Evolutionary conservation across 441 rosid genomes (phyloP).

Genomic region (Codiaeum variegatum): DNA sequence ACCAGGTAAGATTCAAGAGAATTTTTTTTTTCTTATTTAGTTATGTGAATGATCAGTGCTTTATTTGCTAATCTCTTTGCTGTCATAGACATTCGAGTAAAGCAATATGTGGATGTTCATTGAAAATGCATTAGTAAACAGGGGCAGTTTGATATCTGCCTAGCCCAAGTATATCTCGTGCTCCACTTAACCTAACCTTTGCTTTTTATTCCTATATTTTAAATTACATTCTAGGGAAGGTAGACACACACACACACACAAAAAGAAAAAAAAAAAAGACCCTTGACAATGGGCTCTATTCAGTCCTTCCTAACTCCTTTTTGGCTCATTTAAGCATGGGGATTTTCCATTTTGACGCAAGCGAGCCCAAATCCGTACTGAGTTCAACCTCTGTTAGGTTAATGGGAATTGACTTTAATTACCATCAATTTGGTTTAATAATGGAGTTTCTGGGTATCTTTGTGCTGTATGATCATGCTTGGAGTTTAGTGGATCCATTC

Average conservation of each 20-base stretch:
- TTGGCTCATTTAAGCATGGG: no score
- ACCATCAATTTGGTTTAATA: background rate
- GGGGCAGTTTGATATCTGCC: background rate
- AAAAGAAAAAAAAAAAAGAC: no score
- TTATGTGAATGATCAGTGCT: background rate
- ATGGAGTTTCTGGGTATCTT: conserved; percentile 10
- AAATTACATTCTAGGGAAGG: background rate
- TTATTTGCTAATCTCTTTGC: background rate
- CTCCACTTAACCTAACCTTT: background rate
- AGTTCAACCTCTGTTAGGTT: no score
- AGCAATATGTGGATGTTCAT: background rate
- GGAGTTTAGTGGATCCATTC: background rate
- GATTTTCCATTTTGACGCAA: no score
- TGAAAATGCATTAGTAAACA: background rate
- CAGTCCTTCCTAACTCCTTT: no score
- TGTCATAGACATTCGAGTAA: background rate
- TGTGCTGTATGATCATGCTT: background rate
- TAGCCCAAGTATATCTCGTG: background rate
- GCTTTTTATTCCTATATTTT: background rate
- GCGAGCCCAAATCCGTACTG: no score
- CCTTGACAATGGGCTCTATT: no score
- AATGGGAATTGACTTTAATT: background rate
- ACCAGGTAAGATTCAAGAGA: conserved; percentile 49
- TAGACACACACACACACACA: no score
- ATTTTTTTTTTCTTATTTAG: background rate